Conservation (phyloP, 495 filamentous ascomycete species). For the Aspergillus haitiensis region DNA sequence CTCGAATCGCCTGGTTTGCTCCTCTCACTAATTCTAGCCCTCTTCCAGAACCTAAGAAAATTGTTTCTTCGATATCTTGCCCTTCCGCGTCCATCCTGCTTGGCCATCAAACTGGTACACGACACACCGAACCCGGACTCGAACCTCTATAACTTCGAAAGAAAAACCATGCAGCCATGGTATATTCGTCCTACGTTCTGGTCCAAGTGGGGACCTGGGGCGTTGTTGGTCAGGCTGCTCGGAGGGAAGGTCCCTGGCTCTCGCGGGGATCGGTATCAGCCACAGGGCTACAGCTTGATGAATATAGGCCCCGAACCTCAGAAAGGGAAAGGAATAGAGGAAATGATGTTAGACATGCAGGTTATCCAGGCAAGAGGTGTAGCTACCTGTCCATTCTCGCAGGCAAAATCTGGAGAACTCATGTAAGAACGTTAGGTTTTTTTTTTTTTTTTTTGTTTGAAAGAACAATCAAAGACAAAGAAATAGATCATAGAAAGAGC, state of each 20-base stretch:
- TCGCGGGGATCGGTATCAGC: conserved; percentile 45
- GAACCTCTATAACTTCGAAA: conserved; percentile 21
- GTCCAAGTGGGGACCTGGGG: conserved; percentile 49
- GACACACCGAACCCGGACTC: conserved; percentile 20
- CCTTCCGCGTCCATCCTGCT: conserved; percentile 19
- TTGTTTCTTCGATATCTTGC: too few species aligned
- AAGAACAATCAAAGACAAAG: too few species aligned
- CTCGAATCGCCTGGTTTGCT: too few species aligned
- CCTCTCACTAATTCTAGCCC: too few species aligned
- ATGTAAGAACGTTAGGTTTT: too few species aligned
- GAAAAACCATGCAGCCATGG: conserved; percentile 42
- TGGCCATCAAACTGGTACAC: conserved; percentile 24
- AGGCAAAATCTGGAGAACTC: conserved; percentile 14
- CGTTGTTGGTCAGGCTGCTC: conserved; percentile 44
- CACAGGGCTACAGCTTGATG: conserved; percentile 51
- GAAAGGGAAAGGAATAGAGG: conserved; percentile 48
- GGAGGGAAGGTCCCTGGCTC: conserved; percentile 46
- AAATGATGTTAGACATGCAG: conserved; percentile 33
- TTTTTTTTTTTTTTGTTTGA: too few species aligned
- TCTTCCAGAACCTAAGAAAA: too few species aligned
- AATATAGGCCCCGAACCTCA: conserved; percentile 53
- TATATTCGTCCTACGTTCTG: conserved; percentile 53
- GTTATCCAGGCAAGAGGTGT: conserved; percentile 34
- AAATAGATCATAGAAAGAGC: too few species aligned
- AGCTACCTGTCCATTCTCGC: conserved; percentile 27